A percentile compares a stretch with the other conserved stretches of the same genome.
Conservation (phyloP, 1,139 yeast species). For the Wickerhamomyces sp. region DNA sequence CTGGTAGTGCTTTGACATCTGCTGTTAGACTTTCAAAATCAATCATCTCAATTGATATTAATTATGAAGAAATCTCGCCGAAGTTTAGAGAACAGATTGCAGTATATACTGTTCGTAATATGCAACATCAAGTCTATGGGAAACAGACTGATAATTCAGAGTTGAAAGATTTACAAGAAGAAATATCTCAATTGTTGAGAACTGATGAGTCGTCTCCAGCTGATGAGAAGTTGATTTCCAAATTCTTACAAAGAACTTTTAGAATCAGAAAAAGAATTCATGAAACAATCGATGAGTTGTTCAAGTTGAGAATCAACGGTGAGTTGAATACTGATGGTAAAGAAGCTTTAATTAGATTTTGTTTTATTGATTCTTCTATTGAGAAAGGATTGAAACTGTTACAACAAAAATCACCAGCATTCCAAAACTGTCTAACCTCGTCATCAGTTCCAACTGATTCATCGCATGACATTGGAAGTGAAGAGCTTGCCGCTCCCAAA, state of each 20-base stretch:
- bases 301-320: slow-evolving; percentile 47
- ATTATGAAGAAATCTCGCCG: slow-evolving; percentile 47
- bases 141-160: slow-evolving; percentile 11
- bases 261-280: slow-evolving; percentile 43
- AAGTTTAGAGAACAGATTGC: slow-evolving; percentile 53
- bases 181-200: slow-evolving; percentile 27
- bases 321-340: slow-evolving; percentile 62
- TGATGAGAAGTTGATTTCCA: slow-evolving; percentile 24
- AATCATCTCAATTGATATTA: slow-evolving; percentile 57
- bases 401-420: slow-evolving; percentile 26
- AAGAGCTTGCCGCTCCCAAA: not conserved
- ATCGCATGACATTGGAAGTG: not conserved
- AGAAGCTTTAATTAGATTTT: slow-evolving; percentile 63
- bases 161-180: slow-evolving; percentile 28
- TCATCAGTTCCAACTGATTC: not conserved
- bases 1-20: slow-evolving; percentile 54
- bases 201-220: slow-evolving; percentile 23
- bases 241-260: slow-evolving; percentile 41
- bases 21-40: slow-evolving; percentile 55
- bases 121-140: slow-evolving; percentile 41
- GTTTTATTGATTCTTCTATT: slow-evolving; percentile 64
- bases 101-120: slow-evolving; percentile 63
- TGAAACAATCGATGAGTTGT: slow-evolving; percentile 51
- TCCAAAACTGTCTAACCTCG: not conserved
- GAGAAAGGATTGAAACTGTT: slow-evolving; percentile 59